phyloP scores from a whole-genome alignment of 1,284 basidiomycete genomes.

The Ganoderma boninense region DNA sequence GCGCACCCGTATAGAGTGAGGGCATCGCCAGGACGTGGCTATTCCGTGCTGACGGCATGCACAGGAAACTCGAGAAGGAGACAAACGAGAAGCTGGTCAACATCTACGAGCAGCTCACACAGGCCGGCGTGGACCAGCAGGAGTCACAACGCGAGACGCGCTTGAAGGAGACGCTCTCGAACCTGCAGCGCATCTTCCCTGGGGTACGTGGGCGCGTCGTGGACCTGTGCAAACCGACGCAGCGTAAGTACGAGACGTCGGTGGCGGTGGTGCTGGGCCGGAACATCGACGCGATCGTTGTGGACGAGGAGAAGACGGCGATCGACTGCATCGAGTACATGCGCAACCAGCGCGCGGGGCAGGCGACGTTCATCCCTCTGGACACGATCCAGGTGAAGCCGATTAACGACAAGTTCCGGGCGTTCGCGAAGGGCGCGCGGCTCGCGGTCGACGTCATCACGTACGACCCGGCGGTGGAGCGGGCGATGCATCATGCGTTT shows the following conservation, averaged over 20 bases:
- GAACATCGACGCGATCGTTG: constrained; percentile 95
- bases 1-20: constrained; percentile 74
- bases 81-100: constrained; percentile 91
- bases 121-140: constrained; percentile 86
- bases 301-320: constrained; percentile 95
- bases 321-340: constrained; percentile 99
- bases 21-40: constrained; percentile 15
- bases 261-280: constrained; percentile 96
- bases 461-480: constrained; percentile 86
- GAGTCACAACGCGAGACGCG: constrained; percentile 88
- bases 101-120: constrained; percentile 85
- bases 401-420: constrained; percentile 93
- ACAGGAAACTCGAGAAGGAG: constrained; percentile 86
- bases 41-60: background rate
- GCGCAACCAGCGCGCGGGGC: constrained; percentile 92
- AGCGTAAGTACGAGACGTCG: constrained; percentile 92
- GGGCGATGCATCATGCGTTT: constrained; percentile 97
- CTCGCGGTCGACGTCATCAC: constrained; percentile 96
- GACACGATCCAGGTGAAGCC: constrained; percentile 96
- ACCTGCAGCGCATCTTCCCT: constrained; percentile 90
- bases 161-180: constrained; percentile 87
- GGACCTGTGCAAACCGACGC: constrained; percentile 93
- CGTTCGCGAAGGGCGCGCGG: constrained; percentile 90
- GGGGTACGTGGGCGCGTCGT: constrained; percentile 91
- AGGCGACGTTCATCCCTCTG: constrained; percentile 97